A percentile compares a stretch with the other conserved stretches of the same genome.
Evolutionary conservation across 805 yeast genomes (phyloP).

Genomic region (Yamadazyma philogaea): DNA sequence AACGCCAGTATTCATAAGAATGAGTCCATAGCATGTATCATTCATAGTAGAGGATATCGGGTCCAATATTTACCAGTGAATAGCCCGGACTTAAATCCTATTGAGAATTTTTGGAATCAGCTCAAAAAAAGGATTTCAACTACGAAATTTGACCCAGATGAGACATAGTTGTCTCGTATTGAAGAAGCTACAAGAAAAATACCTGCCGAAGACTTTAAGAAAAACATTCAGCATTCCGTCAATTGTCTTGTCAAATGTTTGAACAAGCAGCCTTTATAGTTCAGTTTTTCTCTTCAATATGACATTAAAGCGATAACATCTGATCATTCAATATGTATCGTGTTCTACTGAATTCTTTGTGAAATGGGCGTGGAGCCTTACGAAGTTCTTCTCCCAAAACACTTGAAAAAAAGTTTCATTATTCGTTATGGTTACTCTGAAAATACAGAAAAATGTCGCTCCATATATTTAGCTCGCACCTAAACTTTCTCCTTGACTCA

Average conservation of each 20-base stretch:
- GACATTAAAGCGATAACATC: too few relatives aligned
- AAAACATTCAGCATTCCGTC: conserved; percentile 4
- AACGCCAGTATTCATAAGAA: too few relatives aligned
- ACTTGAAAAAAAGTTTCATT: too few relatives aligned
- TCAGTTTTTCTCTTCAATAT: too few relatives aligned
- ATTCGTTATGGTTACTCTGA: too few relatives aligned
- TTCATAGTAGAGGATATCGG: conserved; percentile 9
- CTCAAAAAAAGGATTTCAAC: conserved; percentile 1
- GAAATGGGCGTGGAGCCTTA: too few relatives aligned
- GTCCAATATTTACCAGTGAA: conserved; percentile 13
- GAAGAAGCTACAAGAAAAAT: conserved; percentile 6
- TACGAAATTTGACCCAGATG: not conserved
- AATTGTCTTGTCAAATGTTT: conserved; percentile 4
- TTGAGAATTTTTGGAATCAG: conserved; percentile 7
- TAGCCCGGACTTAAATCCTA: conserved; percentile 10
- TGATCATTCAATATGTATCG: too few relatives aligned
- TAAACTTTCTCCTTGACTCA: too few relatives aligned
- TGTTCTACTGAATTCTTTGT: too few relatives aligned
- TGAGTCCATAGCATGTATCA: conserved; percentile 11
- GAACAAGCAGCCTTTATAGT: conserved; percentile 5
- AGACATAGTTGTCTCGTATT: not conserved
- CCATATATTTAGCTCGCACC: too few relatives aligned
- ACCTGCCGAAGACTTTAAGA: conserved; percentile 5
- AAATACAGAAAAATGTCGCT: too few relatives aligned
- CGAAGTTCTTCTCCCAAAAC: too few relatives aligned